Percentiles rank a stretch among this genome's conserved stretches.
These are phyloP conservation scores for Cucumis melo DNA, from an alignment of 306 rosid genomes.

Conservation along the genomic window DNA sequence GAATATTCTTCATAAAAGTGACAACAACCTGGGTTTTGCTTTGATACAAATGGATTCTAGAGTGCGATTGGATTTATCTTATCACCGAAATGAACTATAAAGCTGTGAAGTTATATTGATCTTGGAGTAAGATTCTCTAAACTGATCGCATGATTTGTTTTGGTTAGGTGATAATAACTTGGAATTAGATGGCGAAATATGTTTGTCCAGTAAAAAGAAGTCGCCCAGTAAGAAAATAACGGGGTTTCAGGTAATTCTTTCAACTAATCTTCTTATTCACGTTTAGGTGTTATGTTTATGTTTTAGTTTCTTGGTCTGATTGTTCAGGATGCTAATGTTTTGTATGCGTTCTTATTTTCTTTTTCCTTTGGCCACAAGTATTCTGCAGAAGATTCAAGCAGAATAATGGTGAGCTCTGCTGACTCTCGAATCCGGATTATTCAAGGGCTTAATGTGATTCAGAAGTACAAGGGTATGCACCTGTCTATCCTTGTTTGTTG, in stretches of 20 bases:
- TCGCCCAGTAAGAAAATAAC: conserved; percentile 63
- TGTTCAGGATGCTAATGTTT: background rate
- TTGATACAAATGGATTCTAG: background rate
- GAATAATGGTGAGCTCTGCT: conserved; percentile 11
- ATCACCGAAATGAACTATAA: background rate
- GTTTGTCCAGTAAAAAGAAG: conserved; percentile 64
- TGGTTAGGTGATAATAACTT: conserved; percentile 51
- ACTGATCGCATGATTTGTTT: background rate
- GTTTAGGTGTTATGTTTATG: background rate
- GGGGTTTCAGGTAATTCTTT: conserved; percentile 46
- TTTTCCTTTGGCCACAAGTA: conserved; percentile 3
- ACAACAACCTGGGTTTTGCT: background rate
- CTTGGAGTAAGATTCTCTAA: background rate
- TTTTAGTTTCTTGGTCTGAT: background rate
- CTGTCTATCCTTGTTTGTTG: background rate
- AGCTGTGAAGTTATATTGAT: background rate
- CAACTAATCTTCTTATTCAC: background rate
- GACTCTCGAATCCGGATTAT: conserved; percentile 15
- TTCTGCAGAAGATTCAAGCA: conserved; percentile 11
- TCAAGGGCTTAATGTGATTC: conserved; percentile 10
- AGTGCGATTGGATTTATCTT: background rate
- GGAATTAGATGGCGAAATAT: conserved; percentile 47
- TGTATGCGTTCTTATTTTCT: conserved; percentile 1
- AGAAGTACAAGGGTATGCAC: conserved; percentile 13
- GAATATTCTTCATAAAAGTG: background rate